Conservation (phyloP, 441 rosid genomes). For the Adansonia rubrostipa region DNA sequence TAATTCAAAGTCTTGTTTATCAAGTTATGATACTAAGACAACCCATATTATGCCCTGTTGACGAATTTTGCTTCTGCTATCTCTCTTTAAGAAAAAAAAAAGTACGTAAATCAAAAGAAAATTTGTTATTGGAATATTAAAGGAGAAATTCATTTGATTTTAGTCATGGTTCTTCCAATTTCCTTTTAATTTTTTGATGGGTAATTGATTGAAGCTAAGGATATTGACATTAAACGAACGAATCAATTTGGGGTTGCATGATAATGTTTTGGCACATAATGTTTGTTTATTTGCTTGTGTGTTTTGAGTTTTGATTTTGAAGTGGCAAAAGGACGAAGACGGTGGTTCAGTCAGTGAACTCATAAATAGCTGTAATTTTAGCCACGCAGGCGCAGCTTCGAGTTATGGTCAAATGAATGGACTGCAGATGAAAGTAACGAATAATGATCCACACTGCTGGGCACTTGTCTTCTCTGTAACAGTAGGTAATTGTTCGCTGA, state of each 20-base stretch:
- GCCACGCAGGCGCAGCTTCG: background rate
- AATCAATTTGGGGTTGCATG: background rate
- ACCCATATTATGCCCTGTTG: conserved; percentile 92
- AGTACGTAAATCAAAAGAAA: conserved; percentile 40
- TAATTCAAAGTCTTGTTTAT: conserved; percentile 54
- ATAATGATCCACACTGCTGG: background rate
- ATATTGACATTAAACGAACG: background rate
- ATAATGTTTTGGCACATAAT: background rate
- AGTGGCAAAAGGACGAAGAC: background rate
- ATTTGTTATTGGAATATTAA: conserved; percentile 41
- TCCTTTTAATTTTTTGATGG: background rate
- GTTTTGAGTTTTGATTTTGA: background rate
- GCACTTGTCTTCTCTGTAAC: background rate
- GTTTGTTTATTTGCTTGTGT: background rate
- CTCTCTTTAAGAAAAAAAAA: background rate
- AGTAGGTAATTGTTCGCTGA: no score
- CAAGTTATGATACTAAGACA: conserved; percentile 77
- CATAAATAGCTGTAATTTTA: background rate
- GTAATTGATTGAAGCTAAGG: no score
- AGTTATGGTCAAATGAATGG: background rate
- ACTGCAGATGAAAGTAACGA: background rate
- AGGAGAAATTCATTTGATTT: conserved; percentile 30
- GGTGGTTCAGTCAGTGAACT: background rate
- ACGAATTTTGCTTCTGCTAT: conserved; percentile 22
- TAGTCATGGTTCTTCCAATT: background rate